Conservation (phyloP, 352 stramenopile species). For the Globisporangium splendens region DNA sequence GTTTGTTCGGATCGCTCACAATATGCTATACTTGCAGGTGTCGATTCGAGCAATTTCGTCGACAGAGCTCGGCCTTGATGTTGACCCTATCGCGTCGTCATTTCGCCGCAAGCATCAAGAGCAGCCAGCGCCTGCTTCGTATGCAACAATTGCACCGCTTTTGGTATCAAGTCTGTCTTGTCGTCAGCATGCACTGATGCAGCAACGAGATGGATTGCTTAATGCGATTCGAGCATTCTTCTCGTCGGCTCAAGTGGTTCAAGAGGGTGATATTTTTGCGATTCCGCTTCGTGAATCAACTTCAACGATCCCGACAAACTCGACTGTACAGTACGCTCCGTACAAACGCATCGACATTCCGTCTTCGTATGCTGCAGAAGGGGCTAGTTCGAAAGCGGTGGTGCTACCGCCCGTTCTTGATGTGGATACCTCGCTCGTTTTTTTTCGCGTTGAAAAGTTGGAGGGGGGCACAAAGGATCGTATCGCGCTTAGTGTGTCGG, state of each 20-base stretch:
- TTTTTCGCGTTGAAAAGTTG: constrained; percentile 73
- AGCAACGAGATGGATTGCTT: constrained; percentile 53
- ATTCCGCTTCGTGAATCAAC: constrained; percentile 48
- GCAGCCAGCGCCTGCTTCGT: constrained; percentile 40
- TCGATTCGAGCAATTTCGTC: constrained; percentile 29
- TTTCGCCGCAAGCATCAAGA: constrained; percentile 54
- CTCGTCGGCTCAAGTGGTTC: constrained; percentile 48
- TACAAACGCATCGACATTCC: constrained; percentile 49
- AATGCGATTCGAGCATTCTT: constrained; percentile 61
- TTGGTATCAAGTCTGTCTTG: constrained; percentile 61
- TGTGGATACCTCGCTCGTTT: constrained; percentile 66
- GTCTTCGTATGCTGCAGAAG: constrained; percentile 16
- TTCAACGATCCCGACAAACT: constrained; percentile 20
- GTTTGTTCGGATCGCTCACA: background rate
- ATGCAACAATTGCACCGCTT: constrained; percentile 65
- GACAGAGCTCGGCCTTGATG: constrained; percentile 46
- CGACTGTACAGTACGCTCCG: constrained; percentile 21
- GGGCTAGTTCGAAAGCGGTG: constrained; percentile 4
- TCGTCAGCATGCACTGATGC: constrained; percentile 47
- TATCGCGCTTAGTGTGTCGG: constrained; percentile 51
- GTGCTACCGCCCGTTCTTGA: constrained; percentile 45
- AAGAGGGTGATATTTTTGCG: constrained; percentile 66
- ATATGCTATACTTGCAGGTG: constrained; percentile 18
- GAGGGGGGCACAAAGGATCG: constrained; percentile 18
- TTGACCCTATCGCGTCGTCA: constrained; percentile 10